phyloP scores from a whole-genome alignment of 139 green algal species.

The Deuterostichococcus epilithicus region DNA sequence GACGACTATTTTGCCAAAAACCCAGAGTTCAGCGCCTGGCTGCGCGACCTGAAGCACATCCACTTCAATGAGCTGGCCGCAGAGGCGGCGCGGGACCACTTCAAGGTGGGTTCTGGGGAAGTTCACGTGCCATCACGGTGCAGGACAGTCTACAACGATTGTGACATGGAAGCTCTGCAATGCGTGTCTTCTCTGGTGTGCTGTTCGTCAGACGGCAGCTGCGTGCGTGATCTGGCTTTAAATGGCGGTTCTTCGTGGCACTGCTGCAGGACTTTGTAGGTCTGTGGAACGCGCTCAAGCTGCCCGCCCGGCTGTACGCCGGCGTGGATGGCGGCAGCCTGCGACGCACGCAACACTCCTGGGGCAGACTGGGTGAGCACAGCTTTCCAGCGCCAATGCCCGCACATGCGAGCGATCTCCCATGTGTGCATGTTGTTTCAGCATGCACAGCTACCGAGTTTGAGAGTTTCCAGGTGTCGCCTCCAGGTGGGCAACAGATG shows the following conservation, averaged over 20 bases:
- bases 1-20: slow-evolving; percentile 57
- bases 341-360: slow-evolving; percentile 44
- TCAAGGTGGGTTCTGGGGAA: slow-evolving; percentile 23
- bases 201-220: too few species aligned
- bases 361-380: slow-evolving; percentile 36
- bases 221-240: too few species aligned
- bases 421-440: too few species aligned
- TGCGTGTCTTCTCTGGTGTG: too few species aligned
- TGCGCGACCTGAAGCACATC: slow-evolving; percentile 35
- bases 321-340: slow-evolving; percentile 25
- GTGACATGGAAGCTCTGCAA: too few species aligned
- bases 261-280: slow-evolving; percentile 47
- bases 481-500: too few species aligned
- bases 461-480: too few species aligned
- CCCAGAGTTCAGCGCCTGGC: slow-evolving; percentile 58
- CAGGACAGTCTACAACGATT: too few species aligned
- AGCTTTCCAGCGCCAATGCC: too few species aligned
- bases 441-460: too few species aligned
- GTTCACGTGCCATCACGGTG: neutral
- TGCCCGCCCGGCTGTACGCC: slow-evolving; percentile 41
- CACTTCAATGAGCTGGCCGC: slow-evolving; percentile 55
- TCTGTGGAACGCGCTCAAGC: slow-evolving; percentile 47
- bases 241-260: too few species aligned
- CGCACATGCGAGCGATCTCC: too few species aligned
- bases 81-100: slow-evolving; percentile 38